These are phyloP conservation scores for Pyrenophora tritici-repentis DNA, from an alignment of 2,329 filamentous ascomycete genomes.

Conservation along the genomic window DNA sequence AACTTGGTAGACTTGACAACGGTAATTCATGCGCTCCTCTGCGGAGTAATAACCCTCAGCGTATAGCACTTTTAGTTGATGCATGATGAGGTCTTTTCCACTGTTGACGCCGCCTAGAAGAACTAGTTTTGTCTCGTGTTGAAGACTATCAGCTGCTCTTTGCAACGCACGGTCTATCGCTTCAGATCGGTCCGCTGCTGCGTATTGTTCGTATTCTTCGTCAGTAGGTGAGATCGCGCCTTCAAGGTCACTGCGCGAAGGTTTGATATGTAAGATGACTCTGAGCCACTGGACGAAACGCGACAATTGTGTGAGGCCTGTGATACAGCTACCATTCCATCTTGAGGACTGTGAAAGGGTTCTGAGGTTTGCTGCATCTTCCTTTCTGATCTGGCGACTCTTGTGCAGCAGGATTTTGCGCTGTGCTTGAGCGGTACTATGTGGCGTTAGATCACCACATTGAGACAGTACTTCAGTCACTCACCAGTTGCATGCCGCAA, in stretches of 20 bases:
- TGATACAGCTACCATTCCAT: slow-evolving; percentile 37
- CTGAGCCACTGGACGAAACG: slow-evolving; percentile 42
- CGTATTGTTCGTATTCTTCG: slow-evolving; percentile 39
- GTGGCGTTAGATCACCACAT: slow-evolving; percentile 25
- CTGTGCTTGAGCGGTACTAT: slow-evolving; percentile 43
- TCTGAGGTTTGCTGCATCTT: slow-evolving; percentile 37
- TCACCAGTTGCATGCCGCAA: slow-evolving; percentile 42
- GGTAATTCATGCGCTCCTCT: slow-evolving; percentile 37
- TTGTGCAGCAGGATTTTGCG: slow-evolving; percentile 46
- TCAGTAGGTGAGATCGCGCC: slow-evolving; percentile 29
- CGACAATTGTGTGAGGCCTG: slow-evolving; percentile 36
- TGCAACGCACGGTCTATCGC: slow-evolving; percentile 44
- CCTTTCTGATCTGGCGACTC: slow-evolving; percentile 42
- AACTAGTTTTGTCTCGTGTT: slow-evolving; percentile 43
- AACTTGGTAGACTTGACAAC: slow-evolving; percentile 36
- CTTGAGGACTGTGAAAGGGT: slow-evolving; percentile 37
- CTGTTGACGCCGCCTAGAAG: slow-evolving; percentile 36
- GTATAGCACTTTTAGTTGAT: slow-evolving; percentile 44
- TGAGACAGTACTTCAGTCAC: background rate
- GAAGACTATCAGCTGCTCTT: slow-evolving; percentile 39
- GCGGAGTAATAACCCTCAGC: slow-evolving; percentile 41
- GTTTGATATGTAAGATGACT: slow-evolving; percentile 36
- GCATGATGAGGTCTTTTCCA: slow-evolving; percentile 45
- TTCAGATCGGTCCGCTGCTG: slow-evolving; percentile 41
- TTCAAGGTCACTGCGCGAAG: slow-evolving; percentile 24